Evolutionary conservation across 2,329 filamentous ascomycete genomes (phyloP), one percentile per base, ranked within the genome.

Genomic region (Metarhizium brunneum): DNA sequence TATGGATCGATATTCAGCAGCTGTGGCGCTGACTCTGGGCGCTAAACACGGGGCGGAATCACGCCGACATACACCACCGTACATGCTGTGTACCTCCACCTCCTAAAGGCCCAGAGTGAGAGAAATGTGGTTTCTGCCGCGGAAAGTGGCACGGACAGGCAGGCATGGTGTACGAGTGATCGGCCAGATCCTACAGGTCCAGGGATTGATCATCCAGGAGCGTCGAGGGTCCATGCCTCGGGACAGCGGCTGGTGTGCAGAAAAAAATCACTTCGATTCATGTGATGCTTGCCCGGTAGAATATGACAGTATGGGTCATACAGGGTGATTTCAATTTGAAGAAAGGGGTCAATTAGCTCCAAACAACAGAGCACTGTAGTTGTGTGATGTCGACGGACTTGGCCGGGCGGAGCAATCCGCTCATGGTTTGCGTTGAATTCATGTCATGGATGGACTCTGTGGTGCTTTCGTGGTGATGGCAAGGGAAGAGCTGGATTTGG

Each of bases 151-250:
- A 49, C 45, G 16, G 32, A 32, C 8, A 40, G 16, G 45, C 6
- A 32, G 20, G 5, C 29, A 25, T 40, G 32, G 20, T 16, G 38
- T 40, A 29, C 50, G 18, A 52, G 40, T 40, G 38, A 53, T 53
- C 51, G 51, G 51, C 51, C 51, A 47, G 42, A 52, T 52, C 50
- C 47, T 36, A 45, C 51, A 36, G 29, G 3, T n/a, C 43, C 42
- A 53, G 51, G 51, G 38, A 53, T 52, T 11, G 20, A 25, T 25
- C 25, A 25, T 52, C 6, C 38, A 29, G 36, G 36, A 20, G 38
- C 20, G 18, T 13, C 3, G 10, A 30, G 20, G 36, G 7, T 11
- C 40, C 3, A 52, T 55, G 42, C 48, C 54, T 55, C 49, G 54
- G 40, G 30, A 55, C 30, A 29, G 32, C 18, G 53, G 32, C 11